These are phyloP conservation scores for Rhynchosporium agropyri DNA, from an alignment of 2,329 filamentous ascomycete genomes.

Conservation along the genomic window DNA sequence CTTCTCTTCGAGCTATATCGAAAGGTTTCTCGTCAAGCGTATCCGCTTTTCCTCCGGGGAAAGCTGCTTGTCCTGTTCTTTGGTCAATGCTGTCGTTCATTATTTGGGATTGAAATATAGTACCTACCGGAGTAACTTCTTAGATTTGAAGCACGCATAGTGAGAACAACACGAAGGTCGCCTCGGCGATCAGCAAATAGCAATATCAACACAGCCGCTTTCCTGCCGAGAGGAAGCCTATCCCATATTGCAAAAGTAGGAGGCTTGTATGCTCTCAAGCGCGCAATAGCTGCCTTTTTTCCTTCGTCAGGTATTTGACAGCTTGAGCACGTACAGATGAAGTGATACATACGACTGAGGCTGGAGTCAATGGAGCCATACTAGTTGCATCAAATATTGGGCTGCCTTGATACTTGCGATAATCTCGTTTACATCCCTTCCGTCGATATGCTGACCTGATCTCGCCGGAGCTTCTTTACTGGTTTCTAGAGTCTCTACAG, in stretches of 20 bases:
- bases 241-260: slow-evolving; percentile 66
- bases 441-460: slow-evolving; percentile 51
- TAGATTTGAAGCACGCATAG: slow-evolving; percentile 65
- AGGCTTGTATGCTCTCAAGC: slow-evolving; percentile 62
- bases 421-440: slow-evolving; percentile 37
- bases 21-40: slow-evolving; percentile 60
- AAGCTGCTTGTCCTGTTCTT: slow-evolving; percentile 65
- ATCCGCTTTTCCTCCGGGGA: slow-evolving; percentile 78
- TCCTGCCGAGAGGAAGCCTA: slow-evolving; percentile 61
- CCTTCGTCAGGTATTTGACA: slow-evolving; percentile 17
- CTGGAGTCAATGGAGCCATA: slow-evolving; percentile 41
- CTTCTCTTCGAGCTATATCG: slow-evolving; percentile 86
- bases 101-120: too few relatives aligned
- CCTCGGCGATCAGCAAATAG: slow-evolving; percentile 84
- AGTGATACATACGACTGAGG: slow-evolving; percentile 38
- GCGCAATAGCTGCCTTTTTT: slow-evolving; percentile 49
- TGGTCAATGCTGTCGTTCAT: slow-evolving; percentile 9
- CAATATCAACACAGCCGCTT: slow-evolving; percentile 85
- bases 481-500: not conserved
- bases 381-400: slow-evolving; percentile 41
- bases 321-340: not conserved
- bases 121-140: slow-evolving; percentile 67
- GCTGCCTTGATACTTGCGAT: slow-evolving; percentile 39
- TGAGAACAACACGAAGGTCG: slow-evolving; percentile 72
- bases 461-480: not conserved